Base-by-base conservation (phyloP, 768 basidiomycete genomes). In the Trametes cubensis region DNA sequence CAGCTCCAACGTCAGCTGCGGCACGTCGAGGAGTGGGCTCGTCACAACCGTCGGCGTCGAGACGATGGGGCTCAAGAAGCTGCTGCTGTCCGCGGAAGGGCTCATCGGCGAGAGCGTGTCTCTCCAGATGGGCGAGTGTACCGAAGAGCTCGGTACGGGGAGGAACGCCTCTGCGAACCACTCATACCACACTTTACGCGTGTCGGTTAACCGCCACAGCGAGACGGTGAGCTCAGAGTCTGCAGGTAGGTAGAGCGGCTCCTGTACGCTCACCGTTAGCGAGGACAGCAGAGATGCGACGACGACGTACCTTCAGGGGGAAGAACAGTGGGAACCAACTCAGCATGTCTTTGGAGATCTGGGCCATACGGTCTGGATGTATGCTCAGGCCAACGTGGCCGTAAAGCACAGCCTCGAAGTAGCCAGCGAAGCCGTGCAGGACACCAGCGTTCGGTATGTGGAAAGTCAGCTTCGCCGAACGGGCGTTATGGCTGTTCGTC, bases 251-350 rank as follows among this genome's bases (percentile, higher is more conserved):
- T 97, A 98, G 4, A 99, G 75, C 0, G 97, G 93, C 67, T 97
- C 94, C 94, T 97, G 68, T 10, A 42, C 38, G 30, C 38, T 41
- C 26, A 34, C 39, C 17, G 34, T 62, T 25, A 56, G 15, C 38
- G 20, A 15, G 20, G 28, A 45, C 61, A 58, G 47, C 26, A 20
- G 53, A 60, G 44, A 13, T 3, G 23, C 21, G 57, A 61, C 62
- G n/a, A 40, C 53, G 10, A 73, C 84, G 30, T 61, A 90, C 95
- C 75, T 87, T 90, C 72, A 98, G 85, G 2, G 97, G 97, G 76
- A 99, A 96, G 77, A 94, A 97, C 20, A 98, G 76, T 0, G 97
- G 97, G 77, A 99, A 99, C 97, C 97, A 99, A 71, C 95, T 98
- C 69, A 98, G 80, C 97, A 99, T 99, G 67, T 98, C 89, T 68